These are phyloP conservation scores for Platismatia glauca DNA, from an alignment of 495 filamentous ascomycete species.

Conservation along the genomic window DNA sequence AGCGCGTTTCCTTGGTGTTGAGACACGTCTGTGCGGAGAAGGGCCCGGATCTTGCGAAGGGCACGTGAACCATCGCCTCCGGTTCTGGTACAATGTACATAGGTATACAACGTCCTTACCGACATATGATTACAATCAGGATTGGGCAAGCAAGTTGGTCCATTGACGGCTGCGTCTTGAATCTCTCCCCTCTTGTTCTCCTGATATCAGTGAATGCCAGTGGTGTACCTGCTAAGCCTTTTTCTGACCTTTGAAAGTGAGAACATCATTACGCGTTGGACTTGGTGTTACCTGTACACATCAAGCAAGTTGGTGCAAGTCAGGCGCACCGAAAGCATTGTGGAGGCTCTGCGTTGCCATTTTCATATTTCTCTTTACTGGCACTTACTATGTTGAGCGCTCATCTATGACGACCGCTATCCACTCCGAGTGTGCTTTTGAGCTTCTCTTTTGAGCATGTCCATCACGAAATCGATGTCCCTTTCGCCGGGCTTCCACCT, in stretches of 20 bases:
- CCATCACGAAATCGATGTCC: constrained; percentile 14
- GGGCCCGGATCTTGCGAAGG: neutral
- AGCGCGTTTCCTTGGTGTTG: neutral
- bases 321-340: neutral
- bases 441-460: neutral
- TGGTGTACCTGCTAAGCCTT: neutral
- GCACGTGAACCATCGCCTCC: neutral
- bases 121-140: neutral
- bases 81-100: neutral
- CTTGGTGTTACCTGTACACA: neutral
- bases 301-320: neutral
- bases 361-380: neutral
- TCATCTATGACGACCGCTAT: neutral
- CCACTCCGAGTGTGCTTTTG: no score
- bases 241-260: neutral
- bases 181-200: neutral
- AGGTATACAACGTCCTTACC: neutral
- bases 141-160: neutral
- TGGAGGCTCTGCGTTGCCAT: neutral
- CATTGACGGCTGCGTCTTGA: neutral
- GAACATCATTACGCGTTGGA: neutral
- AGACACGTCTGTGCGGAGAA: neutral
- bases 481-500: constrained; percentile 17
- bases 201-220: neutral
- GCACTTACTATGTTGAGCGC: neutral